A percentile compares a stretch with the other conserved stretches of the same genome.
These are phyloP conservation scores for Haplosporangium sp. DNA, from an alignment of 371 early-diverging fungal species.

Conservation along the genomic window DNA sequence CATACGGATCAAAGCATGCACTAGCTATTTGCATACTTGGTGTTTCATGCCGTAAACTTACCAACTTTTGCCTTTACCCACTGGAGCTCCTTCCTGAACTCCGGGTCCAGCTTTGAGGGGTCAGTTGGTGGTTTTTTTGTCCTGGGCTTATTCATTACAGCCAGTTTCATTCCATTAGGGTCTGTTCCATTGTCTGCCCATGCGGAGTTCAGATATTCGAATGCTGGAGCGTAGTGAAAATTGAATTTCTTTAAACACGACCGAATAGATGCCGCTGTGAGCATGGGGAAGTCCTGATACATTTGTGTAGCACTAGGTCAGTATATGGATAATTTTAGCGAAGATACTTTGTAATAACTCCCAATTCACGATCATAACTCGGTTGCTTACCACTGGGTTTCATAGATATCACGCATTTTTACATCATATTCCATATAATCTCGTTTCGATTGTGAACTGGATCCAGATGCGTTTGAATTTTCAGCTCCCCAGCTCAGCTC, in stretches of 20 bases:
- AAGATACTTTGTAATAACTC: too few species aligned
- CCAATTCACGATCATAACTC: background rate
- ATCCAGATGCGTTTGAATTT: background rate
- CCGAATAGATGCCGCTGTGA: constrained; percentile 29
- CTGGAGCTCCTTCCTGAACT: constrained; percentile 30
- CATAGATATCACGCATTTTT: constrained; percentile 18
- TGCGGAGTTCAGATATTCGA: constrained; percentile 20
- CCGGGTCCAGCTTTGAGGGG: constrained; percentile 16
- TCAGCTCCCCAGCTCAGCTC: background rate
- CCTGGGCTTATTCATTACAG: constrained; percentile 9
- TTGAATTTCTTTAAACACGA: constrained; percentile 18
- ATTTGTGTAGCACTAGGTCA: constrained; percentile 29
- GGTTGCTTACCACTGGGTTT: constrained; percentile 19
- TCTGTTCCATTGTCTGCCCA: constrained; percentile 5
- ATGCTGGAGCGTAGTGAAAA: constrained; percentile 46
- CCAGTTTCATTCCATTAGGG: background rate
- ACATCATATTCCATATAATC: constrained; percentile 24
- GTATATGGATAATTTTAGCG: too few species aligned
- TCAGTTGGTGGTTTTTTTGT: background rate
- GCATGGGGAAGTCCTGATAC: constrained; percentile 47
- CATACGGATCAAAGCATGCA: background rate
- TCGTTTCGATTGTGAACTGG: background rate
- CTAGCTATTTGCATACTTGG: too few species aligned
- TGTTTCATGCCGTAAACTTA: constrained; percentile 6
- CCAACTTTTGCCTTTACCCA: constrained; percentile 34